Evolutionary conservation across 2,329 filamentous ascomycete species (phyloP).

Genomic region (Aspergillus glaucus): DNA sequence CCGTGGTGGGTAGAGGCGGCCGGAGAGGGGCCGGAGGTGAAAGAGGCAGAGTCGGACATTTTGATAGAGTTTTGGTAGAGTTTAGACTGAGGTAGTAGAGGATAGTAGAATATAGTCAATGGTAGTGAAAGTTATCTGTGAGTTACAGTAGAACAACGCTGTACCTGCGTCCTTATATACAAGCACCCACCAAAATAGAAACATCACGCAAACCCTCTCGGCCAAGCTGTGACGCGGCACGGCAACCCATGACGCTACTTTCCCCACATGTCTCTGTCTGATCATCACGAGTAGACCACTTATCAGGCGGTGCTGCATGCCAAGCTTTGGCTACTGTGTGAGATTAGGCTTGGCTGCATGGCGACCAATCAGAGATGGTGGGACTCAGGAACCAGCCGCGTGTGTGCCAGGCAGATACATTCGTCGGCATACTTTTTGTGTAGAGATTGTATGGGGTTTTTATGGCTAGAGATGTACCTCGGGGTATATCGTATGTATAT

Average conservation of each 20-base stretch:
- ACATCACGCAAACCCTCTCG: background rate
- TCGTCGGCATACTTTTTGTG: no score
- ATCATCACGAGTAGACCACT: background rate
- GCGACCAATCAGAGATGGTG: no score
- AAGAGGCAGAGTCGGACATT: background rate
- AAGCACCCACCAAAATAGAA: background rate
- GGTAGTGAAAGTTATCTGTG: background rate
- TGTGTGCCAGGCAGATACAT: no score
- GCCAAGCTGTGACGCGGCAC: background rate
- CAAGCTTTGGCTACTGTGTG: background rate
- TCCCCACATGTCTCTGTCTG: background rate
- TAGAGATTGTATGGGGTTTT: no score
- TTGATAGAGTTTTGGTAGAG: background rate
- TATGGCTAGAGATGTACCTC: no score
- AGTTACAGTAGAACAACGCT: background rate
- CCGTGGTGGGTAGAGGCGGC: constrained; percentile 9
- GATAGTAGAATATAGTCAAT: background rate
- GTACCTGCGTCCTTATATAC: background rate
- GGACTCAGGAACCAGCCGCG: no score
- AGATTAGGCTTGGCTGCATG: no score
- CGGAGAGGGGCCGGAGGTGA: background rate
- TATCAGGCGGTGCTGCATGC: background rate
- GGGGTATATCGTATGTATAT: no score
- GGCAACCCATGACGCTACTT: background rate
- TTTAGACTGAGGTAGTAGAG: no score